Percentiles rank a stretch among this genome's conserved stretches.
Evolutionary conservation across 352 stramenopile genomes (phyloP).

Genomic region (Thraustochytrium sp.): DNA sequence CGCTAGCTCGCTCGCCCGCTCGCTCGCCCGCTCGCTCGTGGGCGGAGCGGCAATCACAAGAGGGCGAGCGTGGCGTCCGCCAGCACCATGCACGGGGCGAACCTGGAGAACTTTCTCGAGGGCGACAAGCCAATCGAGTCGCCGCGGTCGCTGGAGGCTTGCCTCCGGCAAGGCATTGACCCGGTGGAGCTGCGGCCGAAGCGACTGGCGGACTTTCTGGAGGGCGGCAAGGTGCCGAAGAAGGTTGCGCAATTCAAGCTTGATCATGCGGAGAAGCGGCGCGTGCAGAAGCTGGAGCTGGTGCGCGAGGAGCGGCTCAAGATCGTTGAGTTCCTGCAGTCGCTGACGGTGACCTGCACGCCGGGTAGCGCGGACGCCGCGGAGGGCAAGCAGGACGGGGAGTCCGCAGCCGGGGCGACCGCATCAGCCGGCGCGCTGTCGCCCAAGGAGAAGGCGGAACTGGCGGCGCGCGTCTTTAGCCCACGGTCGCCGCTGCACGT

Average conservation of each 20-base stretch:
- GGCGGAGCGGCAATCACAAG: no score
- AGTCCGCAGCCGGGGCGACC: not conserved
- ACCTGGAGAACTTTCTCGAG: conserved; percentile 26
- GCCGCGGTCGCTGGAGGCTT: conserved; percentile 28
- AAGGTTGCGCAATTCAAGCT: conserved; percentile 34
- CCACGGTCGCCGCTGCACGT: not conserved
- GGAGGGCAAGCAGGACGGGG: not conserved
- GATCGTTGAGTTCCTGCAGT: not conserved
- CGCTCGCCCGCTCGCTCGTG: no score
- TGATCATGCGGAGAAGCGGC: conserved; percentile 7
- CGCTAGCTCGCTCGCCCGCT: no score
- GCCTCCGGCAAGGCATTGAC: conserved; percentile 28
- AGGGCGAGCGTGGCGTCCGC: not conserved
- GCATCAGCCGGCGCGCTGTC: not conserved
- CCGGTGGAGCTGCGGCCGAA: conserved; percentile 14
- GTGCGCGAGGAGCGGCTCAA: not conserved
- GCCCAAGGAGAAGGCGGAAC: not conserved
- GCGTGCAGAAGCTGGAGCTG: not conserved
- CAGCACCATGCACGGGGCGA: not conserved
- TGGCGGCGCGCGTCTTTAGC: not conserved
- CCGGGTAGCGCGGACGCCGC: not conserved
- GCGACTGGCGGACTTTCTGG: not conserved
- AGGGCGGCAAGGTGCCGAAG: conserved; percentile 30
- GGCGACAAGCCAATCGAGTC: conserved; percentile 11
- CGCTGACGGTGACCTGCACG: not conserved